Base-by-base conservation (phyloP, 257 asterid species). In the Pogostemon cablin region DNA sequence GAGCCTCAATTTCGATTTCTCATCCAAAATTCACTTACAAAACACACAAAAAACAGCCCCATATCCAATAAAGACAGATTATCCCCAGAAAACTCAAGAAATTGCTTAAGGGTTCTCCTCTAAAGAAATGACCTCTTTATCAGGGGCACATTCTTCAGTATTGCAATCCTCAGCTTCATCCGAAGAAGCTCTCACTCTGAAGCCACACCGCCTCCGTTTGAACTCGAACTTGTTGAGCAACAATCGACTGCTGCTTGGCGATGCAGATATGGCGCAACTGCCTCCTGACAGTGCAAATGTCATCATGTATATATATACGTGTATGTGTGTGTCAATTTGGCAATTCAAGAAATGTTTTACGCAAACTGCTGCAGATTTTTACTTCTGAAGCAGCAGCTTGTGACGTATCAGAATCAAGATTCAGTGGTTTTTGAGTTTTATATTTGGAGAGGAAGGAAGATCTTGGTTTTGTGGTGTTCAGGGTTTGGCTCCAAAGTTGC, bases 141-240 rank as follows among this genome's bases (percentile, higher is more conserved):
- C 96, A 1, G 96, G 97, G 15, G 96, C 99, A 72, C 98, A 91
- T 83, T 93, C 98, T 73, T 93, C 99, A 20, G 77, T 66, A 63
- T 91, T 91, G 83, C 99, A 91, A 11, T 90, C 88, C 3, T 81
- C 92, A 0, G 84, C 7, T 62, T 83, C 90, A 11, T 84, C 89
- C 3, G 90, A 52, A 75, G 92, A 69, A 77, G 84, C 87, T 73
- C 81, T 76, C 41, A 77, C 58, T 72, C 69, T 80, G 67, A 84
- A 15, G 3, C 58, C 20, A 43, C 72, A 63, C 2, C 41, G 85
- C 76, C 69, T 82, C 75, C 72, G 86, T 67, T 75, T 83, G 25
- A 37, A 72, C 67, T 65, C 73, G 37, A 42, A 66, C 57, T 52
- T 79, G 63, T 57, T 76, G 64, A 81, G 71, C 81, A 75, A 61